Conservation (phyloP, 495 filamentous ascomycete genomes). For the Aspergillus bridgeri region DNA sequence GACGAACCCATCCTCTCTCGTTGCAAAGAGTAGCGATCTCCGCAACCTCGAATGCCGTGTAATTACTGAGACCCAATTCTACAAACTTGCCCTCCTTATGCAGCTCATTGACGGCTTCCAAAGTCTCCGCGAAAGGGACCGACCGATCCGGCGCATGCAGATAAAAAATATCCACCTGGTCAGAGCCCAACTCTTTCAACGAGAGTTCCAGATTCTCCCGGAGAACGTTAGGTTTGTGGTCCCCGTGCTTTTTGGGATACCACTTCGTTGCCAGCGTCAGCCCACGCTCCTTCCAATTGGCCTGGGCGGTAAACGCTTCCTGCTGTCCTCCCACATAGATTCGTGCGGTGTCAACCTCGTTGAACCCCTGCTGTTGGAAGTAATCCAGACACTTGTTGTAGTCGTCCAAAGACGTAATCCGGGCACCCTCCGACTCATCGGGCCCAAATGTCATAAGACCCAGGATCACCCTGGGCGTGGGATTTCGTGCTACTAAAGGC, state of each 20-base stretch:
- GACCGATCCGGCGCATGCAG: constrained; percentile 81
- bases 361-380: constrained; percentile 70
- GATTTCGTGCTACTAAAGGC: constrained; percentile 54
- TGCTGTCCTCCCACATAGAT: constrained; percentile 71
- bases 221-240: constrained; percentile 59
- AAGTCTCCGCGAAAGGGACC: constrained; percentile 74
- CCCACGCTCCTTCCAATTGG: constrained; percentile 77
- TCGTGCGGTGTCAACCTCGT: constrained; percentile 77
- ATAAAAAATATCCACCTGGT: constrained; percentile 84
- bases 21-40: constrained; percentile 83
- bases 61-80: constrained; percentile 77
- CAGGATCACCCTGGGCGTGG: constrained; percentile 53
- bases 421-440: constrained; percentile 52
- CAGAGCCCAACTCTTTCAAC: constrained; percentile 68
- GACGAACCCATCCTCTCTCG: constrained; percentile 66
- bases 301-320: constrained; percentile 75
- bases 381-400: constrained; percentile 63
- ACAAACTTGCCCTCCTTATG: constrained; percentile 89
- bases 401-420: constrained; percentile 65
- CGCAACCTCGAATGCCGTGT: constrained; percentile 85
- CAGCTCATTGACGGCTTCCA: constrained; percentile 71
- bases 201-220: constrained; percentile 59
- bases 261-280: constrained; percentile 82
- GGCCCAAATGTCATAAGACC: constrained; percentile 62
- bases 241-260: constrained; percentile 59